Percentiles rank a stretch among this genome's conserved stretches.
Conservation (phyloP, 1,139 yeast species). For the Candida freyschussii region DNA sequence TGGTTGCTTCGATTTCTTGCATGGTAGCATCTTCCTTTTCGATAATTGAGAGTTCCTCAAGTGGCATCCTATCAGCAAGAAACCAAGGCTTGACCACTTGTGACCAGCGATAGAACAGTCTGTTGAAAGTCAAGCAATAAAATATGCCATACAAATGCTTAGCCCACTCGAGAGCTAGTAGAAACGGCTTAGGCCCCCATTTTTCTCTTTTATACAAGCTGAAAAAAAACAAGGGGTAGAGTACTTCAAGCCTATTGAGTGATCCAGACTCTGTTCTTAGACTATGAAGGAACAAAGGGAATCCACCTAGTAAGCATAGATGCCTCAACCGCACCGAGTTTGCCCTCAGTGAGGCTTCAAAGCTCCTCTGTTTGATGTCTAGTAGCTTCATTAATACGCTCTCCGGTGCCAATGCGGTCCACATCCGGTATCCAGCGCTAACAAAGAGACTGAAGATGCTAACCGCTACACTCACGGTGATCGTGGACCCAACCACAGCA, state of each 20-base stretch:
- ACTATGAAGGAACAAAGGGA: constrained; percentile 26
- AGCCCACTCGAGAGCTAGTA: constrained; percentile 10
- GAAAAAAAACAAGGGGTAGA: constrained; percentile 16
- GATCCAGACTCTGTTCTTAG: constrained; percentile 7
- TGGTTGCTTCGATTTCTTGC: constrained; percentile 17
- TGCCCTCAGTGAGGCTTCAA: constrained; percentile 27
- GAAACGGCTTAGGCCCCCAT: constrained; percentile 15
- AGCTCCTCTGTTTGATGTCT: constrained; percentile 29
- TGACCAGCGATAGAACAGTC: constrained; percentile 38
- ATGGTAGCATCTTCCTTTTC: constrained; percentile 25
- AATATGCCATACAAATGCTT: constrained; percentile 31
- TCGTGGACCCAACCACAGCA: constrained; percentile 25
- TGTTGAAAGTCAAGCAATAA: constrained; percentile 36
- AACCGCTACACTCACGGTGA: constrained; percentile 26
- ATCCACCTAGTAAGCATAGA: constrained; percentile 23
- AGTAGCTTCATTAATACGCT: constrained; percentile 31
- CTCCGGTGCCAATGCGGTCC: constrained; percentile 26
- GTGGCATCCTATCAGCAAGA: constrained; percentile 19
- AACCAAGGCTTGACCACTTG: constrained; percentile 28
- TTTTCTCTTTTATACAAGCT: constrained; percentile 3
- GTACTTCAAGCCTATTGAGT: constrained; percentile 2
- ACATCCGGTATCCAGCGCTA: constrained; percentile 30
- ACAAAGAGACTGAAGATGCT: constrained; percentile 25
- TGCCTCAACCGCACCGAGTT: constrained; percentile 26
- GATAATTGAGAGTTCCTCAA: constrained; percentile 25